phyloP scores from a whole-genome alignment of 345 rosid species.

The thale cress (Arabidopsis thaliana) region DNA sequence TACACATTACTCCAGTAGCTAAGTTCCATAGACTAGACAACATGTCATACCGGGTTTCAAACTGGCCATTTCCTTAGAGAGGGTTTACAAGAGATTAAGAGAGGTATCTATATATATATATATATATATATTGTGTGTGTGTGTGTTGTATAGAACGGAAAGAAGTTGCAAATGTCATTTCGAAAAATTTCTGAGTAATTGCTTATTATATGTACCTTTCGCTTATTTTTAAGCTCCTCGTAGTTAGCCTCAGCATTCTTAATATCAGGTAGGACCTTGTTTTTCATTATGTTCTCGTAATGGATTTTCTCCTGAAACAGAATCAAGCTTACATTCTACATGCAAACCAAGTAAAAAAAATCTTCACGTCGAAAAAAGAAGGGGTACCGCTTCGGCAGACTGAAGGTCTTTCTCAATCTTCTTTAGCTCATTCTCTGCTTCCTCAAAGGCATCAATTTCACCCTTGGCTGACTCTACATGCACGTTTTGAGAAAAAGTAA shows the following conservation, averaged over 20 bases:
- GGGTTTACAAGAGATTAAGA: constrained; percentile 3
- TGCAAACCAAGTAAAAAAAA: constrained; percentile 20
- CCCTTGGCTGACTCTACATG: constrained; percentile 72
- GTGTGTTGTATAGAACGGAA: neutral
- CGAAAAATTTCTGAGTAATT: neutral
- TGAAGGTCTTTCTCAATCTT: constrained; percentile 67
- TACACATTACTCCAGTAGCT: neutral
- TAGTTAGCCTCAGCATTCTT: constrained; percentile 65
- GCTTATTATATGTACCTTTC: constrained; percentile 53
- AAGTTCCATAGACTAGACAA: constrained; percentile 18
- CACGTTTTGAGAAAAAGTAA: constrained; percentile 7
- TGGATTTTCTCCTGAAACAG: constrained; percentile 69
- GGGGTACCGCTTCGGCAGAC: constrained; percentile 60
- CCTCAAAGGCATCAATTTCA: constrained; percentile 72
- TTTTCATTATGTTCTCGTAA: constrained; percentile 77
- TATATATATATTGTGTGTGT: neutral
- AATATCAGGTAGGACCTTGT: constrained; percentile 73
- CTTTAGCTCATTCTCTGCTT: constrained; percentile 78
- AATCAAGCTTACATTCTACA: constrained; percentile 40
- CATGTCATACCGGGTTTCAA: constrained; percentile 28
- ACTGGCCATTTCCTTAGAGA: constrained; percentile 17
- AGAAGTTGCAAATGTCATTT: neutral
- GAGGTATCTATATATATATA: neutral
- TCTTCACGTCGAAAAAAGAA: constrained; percentile 12
- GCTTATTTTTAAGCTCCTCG: constrained; percentile 60